These are phyloP conservation scores for Ogataea haglerorum DNA, from an alignment of 805 yeast species.

Conservation along the genomic window DNA sequence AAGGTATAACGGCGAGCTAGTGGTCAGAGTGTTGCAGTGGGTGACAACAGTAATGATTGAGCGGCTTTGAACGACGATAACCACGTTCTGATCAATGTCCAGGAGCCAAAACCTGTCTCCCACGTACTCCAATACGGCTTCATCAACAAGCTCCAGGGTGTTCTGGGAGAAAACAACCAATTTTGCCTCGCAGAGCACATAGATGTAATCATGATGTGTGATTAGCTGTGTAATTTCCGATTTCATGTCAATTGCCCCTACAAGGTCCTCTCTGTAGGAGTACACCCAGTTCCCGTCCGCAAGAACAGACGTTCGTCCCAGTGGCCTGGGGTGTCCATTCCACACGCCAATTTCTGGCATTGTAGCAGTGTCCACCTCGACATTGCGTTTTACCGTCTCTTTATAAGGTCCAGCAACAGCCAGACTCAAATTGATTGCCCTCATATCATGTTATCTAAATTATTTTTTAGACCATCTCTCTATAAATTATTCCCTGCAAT, in stretches of 20 bases:
- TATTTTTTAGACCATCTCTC: slow-evolving; percentile 26
- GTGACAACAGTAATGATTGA: slow-evolving; percentile 9
- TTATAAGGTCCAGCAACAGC: neutral
- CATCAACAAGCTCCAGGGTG: slow-evolving; percentile 6
- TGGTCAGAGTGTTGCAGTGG: slow-evolving; percentile 6
- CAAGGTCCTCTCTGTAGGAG: neutral
- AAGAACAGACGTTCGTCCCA: neutral
- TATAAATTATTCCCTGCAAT: slow-evolving; percentile 37
- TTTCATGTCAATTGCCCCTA: slow-evolving; percentile 5
- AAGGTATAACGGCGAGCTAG: slow-evolving; percentile 10
- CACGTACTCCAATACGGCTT: slow-evolving; percentile 1
- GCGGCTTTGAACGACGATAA: slow-evolving; percentile 3
- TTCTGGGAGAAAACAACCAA: neutral
- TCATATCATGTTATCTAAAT: slow-evolving; percentile 9
- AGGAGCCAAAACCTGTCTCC: slow-evolving; percentile 7
- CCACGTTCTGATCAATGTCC: neutral
- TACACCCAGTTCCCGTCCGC: slow-evolving; percentile 1
- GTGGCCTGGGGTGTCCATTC: neutral
- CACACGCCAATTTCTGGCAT: slow-evolving; percentile 1
- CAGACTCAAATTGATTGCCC: slow-evolving; percentile 1
- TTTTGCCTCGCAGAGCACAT: slow-evolving; percentile 1
- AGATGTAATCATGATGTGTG: neutral
- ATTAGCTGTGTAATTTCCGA: slow-evolving; percentile 1
- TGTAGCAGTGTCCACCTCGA: neutral
- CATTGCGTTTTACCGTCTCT: neutral